phyloP scores from a whole-genome alignment of 2,329 filamentous ascomycete species.

The Amauroascus verrucosus region DNA sequence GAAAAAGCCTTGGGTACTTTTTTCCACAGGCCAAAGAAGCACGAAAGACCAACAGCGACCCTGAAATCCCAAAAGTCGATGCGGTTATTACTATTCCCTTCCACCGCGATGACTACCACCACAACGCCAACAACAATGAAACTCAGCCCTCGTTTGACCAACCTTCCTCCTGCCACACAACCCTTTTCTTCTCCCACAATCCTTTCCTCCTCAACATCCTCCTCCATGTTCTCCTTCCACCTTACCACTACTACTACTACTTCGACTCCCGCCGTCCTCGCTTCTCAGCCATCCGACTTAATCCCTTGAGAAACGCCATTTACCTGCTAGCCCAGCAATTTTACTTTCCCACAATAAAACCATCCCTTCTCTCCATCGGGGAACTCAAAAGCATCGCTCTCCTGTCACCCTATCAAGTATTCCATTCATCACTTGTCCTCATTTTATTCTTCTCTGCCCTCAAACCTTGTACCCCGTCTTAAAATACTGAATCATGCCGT shows the following conservation, averaged over 20 bases:
- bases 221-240: background rate
- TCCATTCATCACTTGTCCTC: background rate
- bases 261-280: conserved; percentile 16
- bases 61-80: background rate
- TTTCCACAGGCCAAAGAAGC: background rate
- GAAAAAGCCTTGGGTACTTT: no score
- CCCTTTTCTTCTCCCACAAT: conserved; percentile 8
- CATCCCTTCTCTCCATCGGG: background rate
- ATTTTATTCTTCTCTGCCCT: background rate
- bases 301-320: conserved; percentile 4
- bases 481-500: conserved; percentile 11
- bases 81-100: background rate
- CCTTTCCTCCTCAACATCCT: background rate
- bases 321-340: background rate
- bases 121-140: conserved; percentile 11
- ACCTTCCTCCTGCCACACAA: conserved; percentile 8
- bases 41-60: background rate
- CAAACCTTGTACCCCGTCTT: background rate
- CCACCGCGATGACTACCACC: background rate
- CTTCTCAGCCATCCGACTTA: conserved; percentile 4
- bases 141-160: conserved; percentile 13
- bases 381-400: background rate
- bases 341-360: conserved; percentile 5
- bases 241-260: conserved; percentile 18
- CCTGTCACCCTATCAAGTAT: background rate